Evolutionary conservation across 805 yeast genomes (phyloP).

Genomic region (Metschnikowia kunwiensis): DNA sequence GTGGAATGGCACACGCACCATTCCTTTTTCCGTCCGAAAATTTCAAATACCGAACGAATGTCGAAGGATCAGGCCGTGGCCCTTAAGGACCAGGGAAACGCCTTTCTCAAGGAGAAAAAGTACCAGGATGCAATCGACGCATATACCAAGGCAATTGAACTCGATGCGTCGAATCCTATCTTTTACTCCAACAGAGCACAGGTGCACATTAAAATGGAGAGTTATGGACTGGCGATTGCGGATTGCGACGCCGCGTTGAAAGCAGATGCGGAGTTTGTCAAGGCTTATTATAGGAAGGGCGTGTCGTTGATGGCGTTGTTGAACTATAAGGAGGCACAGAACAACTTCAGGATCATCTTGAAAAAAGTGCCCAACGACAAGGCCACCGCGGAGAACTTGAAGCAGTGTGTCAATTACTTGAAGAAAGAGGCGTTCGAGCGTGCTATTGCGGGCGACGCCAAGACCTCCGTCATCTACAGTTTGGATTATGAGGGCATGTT

Average conservation of each 20-base stretch:
- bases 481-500: slow-evolving; percentile 47
- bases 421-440: slow-evolving; percentile 76
- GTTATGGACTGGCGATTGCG: slow-evolving; percentile 78
- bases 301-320: slow-evolving; percentile 73
- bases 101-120: slow-evolving; percentile 61
- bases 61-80: slow-evolving; percentile 41
- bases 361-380: slow-evolving; percentile 63
- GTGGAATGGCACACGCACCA: too few species aligned
- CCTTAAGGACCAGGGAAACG: slow-evolving; percentile 71
- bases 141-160: slow-evolving; percentile 72
- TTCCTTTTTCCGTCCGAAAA: neutral
- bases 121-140: slow-evolving; percentile 61
- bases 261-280: slow-evolving; percentile 62
- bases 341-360: slow-evolving; percentile 64
- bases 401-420: slow-evolving; percentile 61
- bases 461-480: slow-evolving; percentile 44
- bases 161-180: slow-evolving; percentile 56
- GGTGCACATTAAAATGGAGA: slow-evolving; percentile 81
- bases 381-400: slow-evolving; percentile 59
- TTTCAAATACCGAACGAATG: slow-evolving; percentile 7
- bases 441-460: slow-evolving; percentile 78
- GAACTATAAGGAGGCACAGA: slow-evolving; percentile 69
- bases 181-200: slow-evolving; percentile 87
- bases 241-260: slow-evolving; percentile 74
- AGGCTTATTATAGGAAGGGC: slow-evolving; percentile 87